Evolutionary conservation across 2,329 filamentous ascomycete species (phyloP).

Genomic region (Hymenoscyphus albidus): DNA sequence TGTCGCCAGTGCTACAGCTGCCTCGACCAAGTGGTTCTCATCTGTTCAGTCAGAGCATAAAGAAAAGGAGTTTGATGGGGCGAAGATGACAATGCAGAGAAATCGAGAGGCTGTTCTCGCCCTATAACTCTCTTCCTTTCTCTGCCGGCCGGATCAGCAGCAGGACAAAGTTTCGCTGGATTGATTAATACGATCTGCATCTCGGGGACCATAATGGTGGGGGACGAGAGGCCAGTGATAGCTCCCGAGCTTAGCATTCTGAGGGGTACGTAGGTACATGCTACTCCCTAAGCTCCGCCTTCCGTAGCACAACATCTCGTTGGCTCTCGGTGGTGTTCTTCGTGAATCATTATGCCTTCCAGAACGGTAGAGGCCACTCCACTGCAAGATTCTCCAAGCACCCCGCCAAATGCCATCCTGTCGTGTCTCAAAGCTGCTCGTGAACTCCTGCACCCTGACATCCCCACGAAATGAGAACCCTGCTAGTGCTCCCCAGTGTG

Average conservation of each 20-base stretch:
- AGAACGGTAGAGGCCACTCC: not conserved
- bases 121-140: not conserved
- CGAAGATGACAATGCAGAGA: not conserved
- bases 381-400: slow-evolving; percentile 2
- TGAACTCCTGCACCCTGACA: not conserved
- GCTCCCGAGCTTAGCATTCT: not conserved
- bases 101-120: not conserved
- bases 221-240: not conserved
- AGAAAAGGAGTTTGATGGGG: not conserved
- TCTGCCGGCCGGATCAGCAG: not conserved
- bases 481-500: slow-evolving; percentile 6
- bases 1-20: not conserved
- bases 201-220: not conserved
- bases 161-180: slow-evolving; percentile 1
- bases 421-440: not conserved
- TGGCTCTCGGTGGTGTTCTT: not conserved
- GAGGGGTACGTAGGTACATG: not conserved
- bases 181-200: slow-evolving; percentile 1
- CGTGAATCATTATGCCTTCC: not conserved
- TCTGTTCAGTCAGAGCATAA: not conserved
- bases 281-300: not conserved
- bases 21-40: not conserved
- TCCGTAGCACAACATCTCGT: not conserved
- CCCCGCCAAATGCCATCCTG: not conserved
- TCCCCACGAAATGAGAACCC: slow-evolving; percentile 7